These are phyloP conservation scores for Coleophoma eucalyptorum DNA, from an alignment of 2,329 filamentous ascomycete species.

Conservation along the genomic window DNA sequence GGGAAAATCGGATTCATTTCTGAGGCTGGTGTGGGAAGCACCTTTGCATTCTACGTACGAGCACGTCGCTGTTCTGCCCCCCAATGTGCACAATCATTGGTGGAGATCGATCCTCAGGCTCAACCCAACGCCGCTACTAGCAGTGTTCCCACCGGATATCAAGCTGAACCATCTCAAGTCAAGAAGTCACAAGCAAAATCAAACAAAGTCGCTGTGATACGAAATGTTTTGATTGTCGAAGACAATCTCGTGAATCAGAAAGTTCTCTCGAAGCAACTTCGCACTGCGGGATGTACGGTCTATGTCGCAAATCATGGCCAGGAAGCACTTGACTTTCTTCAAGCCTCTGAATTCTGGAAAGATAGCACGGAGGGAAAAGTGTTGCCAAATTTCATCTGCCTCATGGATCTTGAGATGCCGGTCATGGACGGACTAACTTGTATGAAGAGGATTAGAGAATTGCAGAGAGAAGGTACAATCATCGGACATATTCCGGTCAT, in stretches of 20 bases:
- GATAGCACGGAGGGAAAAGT: constrained; percentile 24
- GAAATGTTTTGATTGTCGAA: constrained; percentile 49
- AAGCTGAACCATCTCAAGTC: background rate
- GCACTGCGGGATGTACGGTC: constrained; percentile 33
- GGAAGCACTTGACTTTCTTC: constrained; percentile 44
- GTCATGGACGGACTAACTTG: constrained; percentile 68
- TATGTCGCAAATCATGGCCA: constrained; percentile 53
- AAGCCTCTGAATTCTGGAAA: constrained; percentile 17
- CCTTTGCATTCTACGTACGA: constrained; percentile 72
- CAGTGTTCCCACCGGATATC: background rate
- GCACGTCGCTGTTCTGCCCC: constrained; percentile 33
- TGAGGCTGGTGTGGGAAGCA: constrained; percentile 66
- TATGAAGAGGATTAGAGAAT: constrained; percentile 57
- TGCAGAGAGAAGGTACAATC: constrained; percentile 49
- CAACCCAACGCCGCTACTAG: constrained; percentile 2
- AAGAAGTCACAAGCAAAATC: background rate
- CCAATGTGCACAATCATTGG: constrained; percentile 3
- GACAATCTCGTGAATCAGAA: constrained; percentile 60
- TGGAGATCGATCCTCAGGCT: background rate
- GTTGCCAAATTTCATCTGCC: constrained; percentile 49
- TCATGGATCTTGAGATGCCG: constrained; percentile 79
- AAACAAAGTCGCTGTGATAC: background rate
- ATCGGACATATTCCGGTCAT: constrained; percentile 35
- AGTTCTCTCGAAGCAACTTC: constrained; percentile 47
- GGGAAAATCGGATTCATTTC: constrained; percentile 74